A percentile compares a stretch with the other conserved stretches of the same genome.
phyloP scores from a whole-genome alignment of 345 rosid species.

The Populus simonii region DNA sequence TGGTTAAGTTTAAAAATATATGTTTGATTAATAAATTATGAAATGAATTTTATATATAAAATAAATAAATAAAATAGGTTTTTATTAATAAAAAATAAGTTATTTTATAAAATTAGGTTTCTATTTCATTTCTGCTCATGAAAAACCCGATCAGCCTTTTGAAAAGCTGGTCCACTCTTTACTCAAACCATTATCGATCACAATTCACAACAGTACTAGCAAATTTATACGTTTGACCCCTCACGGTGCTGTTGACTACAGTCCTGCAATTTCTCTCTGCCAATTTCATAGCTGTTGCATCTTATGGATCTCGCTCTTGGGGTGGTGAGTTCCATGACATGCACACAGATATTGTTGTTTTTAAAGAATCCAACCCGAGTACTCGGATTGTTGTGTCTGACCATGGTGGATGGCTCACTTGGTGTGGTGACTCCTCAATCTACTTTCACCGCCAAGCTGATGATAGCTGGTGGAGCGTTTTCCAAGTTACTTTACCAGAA shows the following conservation, averaged over 20 bases:
- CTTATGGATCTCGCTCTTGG: slow-evolving; percentile 73
- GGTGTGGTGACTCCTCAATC: slow-evolving; percentile 65
- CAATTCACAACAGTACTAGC: neutral
- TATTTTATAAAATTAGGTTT: too few relatives aligned
- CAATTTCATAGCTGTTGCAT: slow-evolving; percentile 60
- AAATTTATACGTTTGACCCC: slow-evolving; percentile 59
- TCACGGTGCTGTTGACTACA: slow-evolving; percentile 50
- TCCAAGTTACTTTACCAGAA: slow-evolving; percentile 36
- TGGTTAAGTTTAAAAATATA: too few relatives aligned
- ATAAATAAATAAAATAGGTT: too few relatives aligned
- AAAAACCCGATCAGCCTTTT: slow-evolving; percentile 54
- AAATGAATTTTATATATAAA: too few relatives aligned
- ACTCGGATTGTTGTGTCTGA: slow-evolving; percentile 49
- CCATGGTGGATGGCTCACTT: slow-evolving; percentile 82
- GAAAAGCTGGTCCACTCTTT: slow-evolving; percentile 71
- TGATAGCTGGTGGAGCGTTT: slow-evolving; percentile 98
- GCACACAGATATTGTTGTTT: slow-evolving; percentile 62
- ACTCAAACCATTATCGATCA: slow-evolving; percentile 28
- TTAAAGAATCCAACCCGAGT: slow-evolving; percentile 42
- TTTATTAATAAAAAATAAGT: too few relatives aligned
- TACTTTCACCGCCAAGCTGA: slow-evolving; percentile 78
- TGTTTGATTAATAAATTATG: too few relatives aligned
- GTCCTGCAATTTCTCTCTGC: slow-evolving; percentile 72
- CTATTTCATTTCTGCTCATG: slow-evolving; percentile 77
- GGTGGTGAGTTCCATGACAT: slow-evolving; percentile 75